Evolutionary conservation across 2,329 filamentous ascomycete species (phyloP).

Genomic region (Aureobasidium sp.): DNA sequence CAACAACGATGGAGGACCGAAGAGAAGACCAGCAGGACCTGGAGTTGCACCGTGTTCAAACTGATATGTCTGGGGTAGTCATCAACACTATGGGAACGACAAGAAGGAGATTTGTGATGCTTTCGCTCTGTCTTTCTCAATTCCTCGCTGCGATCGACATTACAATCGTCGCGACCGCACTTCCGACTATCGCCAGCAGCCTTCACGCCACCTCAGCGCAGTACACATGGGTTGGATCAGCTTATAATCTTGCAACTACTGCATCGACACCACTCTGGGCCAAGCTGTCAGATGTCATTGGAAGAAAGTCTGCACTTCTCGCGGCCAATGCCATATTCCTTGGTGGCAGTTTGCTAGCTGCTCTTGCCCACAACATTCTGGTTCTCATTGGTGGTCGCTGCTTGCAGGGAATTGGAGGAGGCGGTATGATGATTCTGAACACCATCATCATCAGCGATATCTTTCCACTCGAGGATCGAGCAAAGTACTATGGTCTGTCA

Average conservation of each 20-base stretch:
- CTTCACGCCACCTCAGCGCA: constrained; percentile 69
- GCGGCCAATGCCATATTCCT: constrained; percentile 16
- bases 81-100: constrained; percentile 17
- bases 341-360: constrained; percentile 27
- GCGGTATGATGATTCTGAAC: constrained; percentile 53
- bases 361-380: constrained; percentile 24
- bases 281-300: constrained; percentile 11
- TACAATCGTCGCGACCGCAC: constrained; percentile 29
- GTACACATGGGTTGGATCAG: constrained; percentile 67
- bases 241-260: constrained; percentile 15
- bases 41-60: background rate
- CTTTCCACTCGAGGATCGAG: constrained; percentile 53
- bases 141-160: constrained; percentile 32
- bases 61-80: background rate
- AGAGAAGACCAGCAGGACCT: constrained; percentile 13
- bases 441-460: constrained; percentile 59
- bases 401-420: constrained; percentile 60
- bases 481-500: constrained; percentile 46
- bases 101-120: constrained; percentile 11
- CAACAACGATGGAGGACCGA: background rate
- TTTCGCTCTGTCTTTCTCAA: constrained; percentile 16
- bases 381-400: constrained; percentile 61
- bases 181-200: constrained; percentile 54
- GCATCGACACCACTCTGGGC: constrained; percentile 21
- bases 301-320: constrained; percentile 9